These are phyloP conservation scores for Purpureocillium takamizusanense DNA, from an alignment of 2,329 filamentous ascomycete genomes.

Conservation along the genomic window DNA sequence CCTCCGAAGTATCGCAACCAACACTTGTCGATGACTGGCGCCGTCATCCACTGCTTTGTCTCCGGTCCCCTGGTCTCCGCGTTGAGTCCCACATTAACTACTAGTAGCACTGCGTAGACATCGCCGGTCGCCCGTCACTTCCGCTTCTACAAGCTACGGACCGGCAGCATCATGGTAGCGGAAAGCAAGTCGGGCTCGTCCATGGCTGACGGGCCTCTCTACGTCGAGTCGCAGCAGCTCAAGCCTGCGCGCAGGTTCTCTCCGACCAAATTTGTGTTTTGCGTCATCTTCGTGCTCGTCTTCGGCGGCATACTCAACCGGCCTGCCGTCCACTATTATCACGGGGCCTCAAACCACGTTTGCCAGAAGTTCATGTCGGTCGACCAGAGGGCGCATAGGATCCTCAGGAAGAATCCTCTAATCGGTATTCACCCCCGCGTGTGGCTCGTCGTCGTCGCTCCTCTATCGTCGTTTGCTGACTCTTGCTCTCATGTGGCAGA, in stretches of 20 bases:
- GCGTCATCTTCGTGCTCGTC: constrained; percentile 15
- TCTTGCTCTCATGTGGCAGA: constrained; percentile 43
- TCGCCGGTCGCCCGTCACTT: too few relatives aligned
- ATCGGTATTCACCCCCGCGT: constrained; percentile 29
- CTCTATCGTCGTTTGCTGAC: background rate
- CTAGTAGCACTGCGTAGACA: too few relatives aligned
- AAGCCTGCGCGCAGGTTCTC: constrained; percentile 10
- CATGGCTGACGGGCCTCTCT: background rate
- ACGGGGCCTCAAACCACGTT: constrained; percentile 12
- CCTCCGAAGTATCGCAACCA: too few relatives aligned
- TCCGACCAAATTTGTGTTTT: constrained; percentile 13
- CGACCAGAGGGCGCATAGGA: constrained; percentile 35
- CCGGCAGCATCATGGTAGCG: background rate
- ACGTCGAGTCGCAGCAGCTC: background rate
- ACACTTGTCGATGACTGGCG: too few relatives aligned
- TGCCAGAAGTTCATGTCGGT: constrained; percentile 22
- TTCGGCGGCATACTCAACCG: constrained; percentile 16
- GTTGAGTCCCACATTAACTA: too few relatives aligned
- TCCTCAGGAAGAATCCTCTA: constrained; percentile 36
- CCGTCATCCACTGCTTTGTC: too few relatives aligned
- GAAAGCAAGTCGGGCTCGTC: background rate
- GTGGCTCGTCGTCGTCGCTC: background rate
- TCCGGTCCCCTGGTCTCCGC: too few relatives aligned
- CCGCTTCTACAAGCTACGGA: too few relatives aligned
- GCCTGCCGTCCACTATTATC: constrained; percentile 14